These are phyloP conservation scores for Neodidymelliopsis sp. DNA, from an alignment of 2,329 filamentous ascomycete genomes.

Conservation along the genomic window DNA sequence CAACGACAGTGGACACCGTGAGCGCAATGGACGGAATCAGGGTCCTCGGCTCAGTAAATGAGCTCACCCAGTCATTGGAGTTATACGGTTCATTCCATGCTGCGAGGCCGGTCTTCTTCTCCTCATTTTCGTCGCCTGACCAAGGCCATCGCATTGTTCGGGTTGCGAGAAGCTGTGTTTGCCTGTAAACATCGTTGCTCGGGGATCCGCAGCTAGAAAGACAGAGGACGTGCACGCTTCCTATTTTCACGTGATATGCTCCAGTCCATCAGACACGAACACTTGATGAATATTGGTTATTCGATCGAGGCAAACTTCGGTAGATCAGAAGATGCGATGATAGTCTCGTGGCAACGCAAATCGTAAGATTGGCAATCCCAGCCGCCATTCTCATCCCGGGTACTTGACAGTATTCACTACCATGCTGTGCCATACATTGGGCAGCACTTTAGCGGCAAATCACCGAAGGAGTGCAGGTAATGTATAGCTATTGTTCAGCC, in stretches of 20 bases:
- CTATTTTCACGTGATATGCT: not conserved
- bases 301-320: too few relatives aligned
- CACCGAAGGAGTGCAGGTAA: too few relatives aligned
- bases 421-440: too few relatives aligned
- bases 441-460: too few relatives aligned
- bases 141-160: constrained; percentile 54
- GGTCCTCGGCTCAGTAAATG: constrained; percentile 63
- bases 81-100: constrained; percentile 52
- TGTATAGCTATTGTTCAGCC: too few relatives aligned
- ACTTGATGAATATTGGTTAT: not conserved
- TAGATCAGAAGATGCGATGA: too few relatives aligned
- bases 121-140: constrained; percentile 45
- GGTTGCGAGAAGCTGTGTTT: constrained; percentile 30
- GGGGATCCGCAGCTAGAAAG: constrained; percentile 11
- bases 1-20: constrained; percentile 63
- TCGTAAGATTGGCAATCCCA: too few relatives aligned
- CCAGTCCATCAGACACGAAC: not conserved
- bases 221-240: constrained; percentile 6
- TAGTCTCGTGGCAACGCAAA: too few relatives aligned
- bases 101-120: constrained; percentile 45
- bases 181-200: constrained; percentile 19
- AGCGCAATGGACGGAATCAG: constrained; percentile 63
- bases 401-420: too few relatives aligned
- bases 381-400: too few relatives aligned
- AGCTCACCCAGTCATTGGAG: constrained; percentile 59